phyloP scores from a whole-genome alignment of 2,329 filamentous ascomycete genomes.

The Colletotrichum liaoningense region DNA sequence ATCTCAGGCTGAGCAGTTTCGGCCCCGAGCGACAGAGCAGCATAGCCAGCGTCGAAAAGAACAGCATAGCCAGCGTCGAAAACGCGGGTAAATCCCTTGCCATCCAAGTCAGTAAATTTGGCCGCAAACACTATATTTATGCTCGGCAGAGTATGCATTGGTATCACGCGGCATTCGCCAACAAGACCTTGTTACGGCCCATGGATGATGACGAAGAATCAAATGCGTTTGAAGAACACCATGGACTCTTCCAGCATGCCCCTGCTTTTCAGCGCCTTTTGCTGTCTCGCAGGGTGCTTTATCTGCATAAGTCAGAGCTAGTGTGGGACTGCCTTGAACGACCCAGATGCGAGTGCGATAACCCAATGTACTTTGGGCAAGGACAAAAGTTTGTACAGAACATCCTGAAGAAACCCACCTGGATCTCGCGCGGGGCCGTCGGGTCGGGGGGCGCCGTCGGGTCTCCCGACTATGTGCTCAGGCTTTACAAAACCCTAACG shows the following conservation, averaged over 20 bases:
- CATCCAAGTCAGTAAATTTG: neutral
- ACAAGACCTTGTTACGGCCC: neutral
- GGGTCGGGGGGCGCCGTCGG: too few relatives aligned
- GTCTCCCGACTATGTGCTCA: neutral
- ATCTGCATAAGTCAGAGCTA: slow-evolving; percentile 10
- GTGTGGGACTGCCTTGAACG: slow-evolving; percentile 4
- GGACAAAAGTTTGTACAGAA: neutral
- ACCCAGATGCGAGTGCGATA: slow-evolving; percentile 13
- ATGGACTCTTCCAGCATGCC: neutral
- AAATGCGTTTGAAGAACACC: neutral
- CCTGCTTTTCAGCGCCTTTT: slow-evolving; percentile 9
- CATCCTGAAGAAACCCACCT: neutral
- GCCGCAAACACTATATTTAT: neutral
- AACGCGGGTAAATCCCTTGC: neutral
- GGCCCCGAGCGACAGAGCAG: neutral
- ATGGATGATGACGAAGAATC: neutral
- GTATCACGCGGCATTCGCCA: neutral
- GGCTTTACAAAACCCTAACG: neutral
- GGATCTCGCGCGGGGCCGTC: neutral
- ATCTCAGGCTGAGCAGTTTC: slow-evolving; percentile 9
- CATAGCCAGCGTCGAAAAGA: neutral
- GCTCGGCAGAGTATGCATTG: neutral
- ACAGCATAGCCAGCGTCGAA: neutral
- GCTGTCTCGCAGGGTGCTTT: slow-evolving; percentile 6
- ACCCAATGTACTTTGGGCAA: neutral